Base-by-base conservation (phyloP, 768 basidiomycete genomes). In the Tremella yokohamensis region DNA sequence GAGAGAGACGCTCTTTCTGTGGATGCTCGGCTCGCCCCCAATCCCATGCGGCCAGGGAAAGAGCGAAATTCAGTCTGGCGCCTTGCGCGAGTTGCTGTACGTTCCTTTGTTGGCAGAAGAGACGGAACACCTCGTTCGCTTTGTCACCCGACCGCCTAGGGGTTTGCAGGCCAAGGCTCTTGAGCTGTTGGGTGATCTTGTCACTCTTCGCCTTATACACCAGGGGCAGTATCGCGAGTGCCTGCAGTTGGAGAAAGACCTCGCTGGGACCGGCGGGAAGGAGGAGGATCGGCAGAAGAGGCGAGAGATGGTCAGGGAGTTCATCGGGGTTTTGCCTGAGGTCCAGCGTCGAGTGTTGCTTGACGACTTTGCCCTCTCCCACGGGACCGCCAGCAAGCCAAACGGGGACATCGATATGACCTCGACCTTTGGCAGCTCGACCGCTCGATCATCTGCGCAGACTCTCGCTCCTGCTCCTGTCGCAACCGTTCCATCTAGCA, bases 231-330 rank as follows among this genome's bases (percentile, higher is more conserved):
- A 73, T 58, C 55, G 60, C 26, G 69, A 70, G 26, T 59, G 63
- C 8, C 47, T 73, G 2, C 63, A 68, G 48, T 54, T 73, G 19
- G 72, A 73, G 22, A 62, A 63, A 51, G 66, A 73, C 16, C 39
- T 68, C 0, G 66, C 69, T 6, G 69, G 66, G 20, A 61, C 52
- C 15, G 55, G 44, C 25, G 67, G 69, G 1, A 61, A 54, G n/a
- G 66, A 70, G 37, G 63, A 62, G 24, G 67, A 70, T 47, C 47
- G 67, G 42, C 69, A 73, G 38, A 57, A 60, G 24, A 37, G 72
- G 7, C 44, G 72, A 22, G 72, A 73, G 42, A 73, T 70, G 72
- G 67, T 73, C 26, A 57, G 69, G 25, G 72, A 73, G 44, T 69
- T 73, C 38, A 69, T 73, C 19, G 62, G 60, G 13, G 65, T 73